Evolutionary conservation across 2,329 filamentous ascomycete genomes (phyloP).

Genomic region (Amauroascus verrucosus): DNA sequence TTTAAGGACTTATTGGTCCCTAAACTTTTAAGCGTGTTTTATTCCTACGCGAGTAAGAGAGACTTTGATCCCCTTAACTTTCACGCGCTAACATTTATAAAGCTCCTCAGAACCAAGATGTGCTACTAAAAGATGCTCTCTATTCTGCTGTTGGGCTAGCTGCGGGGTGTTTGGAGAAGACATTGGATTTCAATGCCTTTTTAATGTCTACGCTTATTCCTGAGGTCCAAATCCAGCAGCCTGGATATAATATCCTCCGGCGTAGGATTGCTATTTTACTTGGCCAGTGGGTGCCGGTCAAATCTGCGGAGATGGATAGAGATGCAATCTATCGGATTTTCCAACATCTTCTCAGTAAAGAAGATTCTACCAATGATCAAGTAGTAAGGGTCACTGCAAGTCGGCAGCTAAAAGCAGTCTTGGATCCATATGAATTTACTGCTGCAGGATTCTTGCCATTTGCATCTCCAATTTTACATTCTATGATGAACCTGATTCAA

Average conservation of each 20-base stretch:
- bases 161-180: constrained; percentile 60
- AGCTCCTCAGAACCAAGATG: constrained; percentile 53
- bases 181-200: constrained; percentile 75
- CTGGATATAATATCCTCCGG: constrained; percentile 69
- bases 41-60: constrained; percentile 57
- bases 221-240: constrained; percentile 61
- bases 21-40: constrained; percentile 73
- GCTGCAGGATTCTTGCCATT: constrained; percentile 65
- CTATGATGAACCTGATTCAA: constrained; percentile 66
- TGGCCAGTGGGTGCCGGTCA: constrained; percentile 78
- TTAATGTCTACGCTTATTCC: constrained; percentile 62
- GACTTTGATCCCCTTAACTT: constrained; percentile 17
- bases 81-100: constrained; percentile 9
- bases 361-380: constrained; percentile 72
- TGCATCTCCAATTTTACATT: constrained; percentile 60
- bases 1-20: constrained; percentile 73
- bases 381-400: constrained; percentile 89
- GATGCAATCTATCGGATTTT: constrained; percentile 79
- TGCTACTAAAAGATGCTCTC: constrained; percentile 83
- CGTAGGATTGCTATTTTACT: constrained; percentile 81
- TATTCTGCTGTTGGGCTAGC: constrained; percentile 88
- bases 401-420: constrained; percentile 66
- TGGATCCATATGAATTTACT: constrained; percentile 76
- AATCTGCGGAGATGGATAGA: constrained; percentile 57
- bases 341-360: constrained; percentile 68